phyloP scores from a whole-genome alignment of 306 rosid genomes.

The Adenanthera pavonina region DNA sequence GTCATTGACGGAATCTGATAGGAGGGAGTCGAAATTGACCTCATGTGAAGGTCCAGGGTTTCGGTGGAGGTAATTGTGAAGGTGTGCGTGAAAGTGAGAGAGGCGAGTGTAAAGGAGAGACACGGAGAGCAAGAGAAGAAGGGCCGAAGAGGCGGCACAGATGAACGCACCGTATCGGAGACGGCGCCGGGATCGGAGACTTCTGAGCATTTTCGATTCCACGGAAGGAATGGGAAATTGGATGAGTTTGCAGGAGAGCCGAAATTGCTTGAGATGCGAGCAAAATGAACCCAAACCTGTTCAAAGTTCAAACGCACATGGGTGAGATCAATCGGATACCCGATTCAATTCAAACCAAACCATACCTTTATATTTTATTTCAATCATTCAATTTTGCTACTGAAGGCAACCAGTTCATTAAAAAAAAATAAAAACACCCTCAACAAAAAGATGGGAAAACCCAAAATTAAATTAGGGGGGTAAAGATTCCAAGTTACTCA shows the following conservation, averaged over 20 bases:
- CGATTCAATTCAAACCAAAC: too few species aligned
- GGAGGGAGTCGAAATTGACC: slow-evolving; percentile 54
- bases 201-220: slow-evolving; percentile 54
- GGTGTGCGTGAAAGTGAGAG: slow-evolving; percentile 49
- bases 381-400: too few species aligned
- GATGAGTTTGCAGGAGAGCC: neutral
- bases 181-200: slow-evolving; percentile 69
- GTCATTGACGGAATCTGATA: slow-evolving; percentile 56
- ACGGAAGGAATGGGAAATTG: neutral
- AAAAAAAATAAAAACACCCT: too few species aligned
- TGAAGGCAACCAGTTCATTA: too few species aligned
- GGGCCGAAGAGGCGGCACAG: slow-evolving; percentile 63
- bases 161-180: slow-evolving; percentile 59
- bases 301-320: too few species aligned
- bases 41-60: neutral
- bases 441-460: too few species aligned
- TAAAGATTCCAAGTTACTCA: too few species aligned
- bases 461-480: too few species aligned
- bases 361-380: too few species aligned
- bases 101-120: slow-evolving; percentile 63
- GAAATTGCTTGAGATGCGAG: neutral
- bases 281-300: neutral
- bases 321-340: too few species aligned
- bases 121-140: slow-evolving; percentile 62
- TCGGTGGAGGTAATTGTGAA: slow-evolving; percentile 35